phyloP scores from a whole-genome alignment of 23 red algal species.

The Agarophyton chilense region DNA sequence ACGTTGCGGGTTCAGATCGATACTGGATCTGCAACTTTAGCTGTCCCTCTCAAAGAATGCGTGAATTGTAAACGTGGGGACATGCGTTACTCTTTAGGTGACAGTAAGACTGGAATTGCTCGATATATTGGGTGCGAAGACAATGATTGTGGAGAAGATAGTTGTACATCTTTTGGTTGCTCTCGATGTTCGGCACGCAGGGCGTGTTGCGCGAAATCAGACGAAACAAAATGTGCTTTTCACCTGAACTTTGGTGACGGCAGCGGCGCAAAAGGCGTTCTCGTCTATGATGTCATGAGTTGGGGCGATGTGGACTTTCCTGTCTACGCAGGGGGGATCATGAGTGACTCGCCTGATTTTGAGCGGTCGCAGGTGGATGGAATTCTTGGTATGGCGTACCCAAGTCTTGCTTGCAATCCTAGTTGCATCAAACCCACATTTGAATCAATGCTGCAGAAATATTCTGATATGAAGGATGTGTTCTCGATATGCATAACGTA shows the following conservation, averaged over 20 bases:
- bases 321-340: conserved; percentile 75
- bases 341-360: conserved; percentile 79
- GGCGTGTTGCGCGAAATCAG: conserved; percentile 82
- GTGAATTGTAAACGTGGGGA: conserved; percentile 76
- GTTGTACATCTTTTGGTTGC: conserved; percentile 74
- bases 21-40: conserved; percentile 87
- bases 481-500: conserved; percentile 87
- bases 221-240: conserved; percentile 81
- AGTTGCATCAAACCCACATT: conserved; percentile 88
- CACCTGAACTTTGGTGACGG: conserved; percentile 92
- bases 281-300: conserved; percentile 71
- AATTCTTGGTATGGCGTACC: conserved; percentile 92
- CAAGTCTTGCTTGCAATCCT: conserved; percentile 88
- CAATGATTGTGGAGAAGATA: conserved; percentile 67
- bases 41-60: conserved; percentile 83
- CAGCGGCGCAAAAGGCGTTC: conserved; percentile 73
- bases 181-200: conserved; percentile 49
- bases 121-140: conserved; percentile 69
- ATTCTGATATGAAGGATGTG: conserved; percentile 67
- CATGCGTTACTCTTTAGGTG: conserved; percentile 79
- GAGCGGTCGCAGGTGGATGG: conserved; percentile 86
- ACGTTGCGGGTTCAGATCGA: conserved; percentile 90
- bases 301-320: conserved; percentile 81
- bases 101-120: conserved; percentile 56
- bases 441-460: conserved; percentile 78